Evolutionary conservation across 805 yeast genomes (phyloP).

Genomic region (Ogataea philodendri): DNA sequence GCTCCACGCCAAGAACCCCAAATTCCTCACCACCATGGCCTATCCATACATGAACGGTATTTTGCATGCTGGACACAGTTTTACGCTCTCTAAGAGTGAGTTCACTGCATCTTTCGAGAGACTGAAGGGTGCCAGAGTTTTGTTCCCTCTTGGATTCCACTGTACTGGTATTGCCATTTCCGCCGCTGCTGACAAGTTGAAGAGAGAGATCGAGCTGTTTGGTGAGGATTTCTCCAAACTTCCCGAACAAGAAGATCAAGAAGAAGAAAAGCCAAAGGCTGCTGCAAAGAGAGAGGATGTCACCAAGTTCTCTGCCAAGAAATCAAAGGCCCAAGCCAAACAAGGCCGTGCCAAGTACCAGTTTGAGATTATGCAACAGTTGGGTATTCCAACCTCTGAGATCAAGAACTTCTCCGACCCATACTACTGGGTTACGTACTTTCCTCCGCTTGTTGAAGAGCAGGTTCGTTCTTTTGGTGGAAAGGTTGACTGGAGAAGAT

Average conservation of each 20-base stretch:
- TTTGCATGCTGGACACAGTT: constrained; percentile 95
- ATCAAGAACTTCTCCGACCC: constrained; percentile 88
- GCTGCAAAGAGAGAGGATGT: constrained; percentile 61
- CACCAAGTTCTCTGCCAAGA: constrained; percentile 88
- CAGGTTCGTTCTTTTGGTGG: constrained; percentile 85
- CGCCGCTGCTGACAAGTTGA: constrained; percentile 93
- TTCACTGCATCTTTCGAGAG: constrained; percentile 91
- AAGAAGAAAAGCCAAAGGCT: constrained; percentile 27
- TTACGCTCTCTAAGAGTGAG: constrained; percentile 92
- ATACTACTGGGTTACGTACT: constrained; percentile 82
- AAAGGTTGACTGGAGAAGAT: constrained; percentile 97
- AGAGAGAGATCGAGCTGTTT: constrained; percentile 87
- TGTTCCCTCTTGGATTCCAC: constrained; percentile 96
- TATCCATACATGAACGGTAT: constrained; percentile 99
- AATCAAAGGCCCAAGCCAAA: constrained; percentile 91
- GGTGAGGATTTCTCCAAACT: constrained; percentile 75
- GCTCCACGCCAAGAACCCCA: constrained; percentile 76
- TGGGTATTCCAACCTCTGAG: constrained; percentile 83
- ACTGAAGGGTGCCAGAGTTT: constrained; percentile 87
- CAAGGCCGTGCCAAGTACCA: constrained; percentile 93
- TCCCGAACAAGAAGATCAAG: constrained; percentile 52
- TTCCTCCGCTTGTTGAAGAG: constrained; percentile 84
- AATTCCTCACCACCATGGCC: constrained; percentile 91
- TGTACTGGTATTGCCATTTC: constrained; percentile 99
- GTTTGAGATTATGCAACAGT: constrained; percentile 92